Base-by-base conservation (phyloP, 495 filamentous ascomycete genomes). In the Aspergillus affinis region DNA sequence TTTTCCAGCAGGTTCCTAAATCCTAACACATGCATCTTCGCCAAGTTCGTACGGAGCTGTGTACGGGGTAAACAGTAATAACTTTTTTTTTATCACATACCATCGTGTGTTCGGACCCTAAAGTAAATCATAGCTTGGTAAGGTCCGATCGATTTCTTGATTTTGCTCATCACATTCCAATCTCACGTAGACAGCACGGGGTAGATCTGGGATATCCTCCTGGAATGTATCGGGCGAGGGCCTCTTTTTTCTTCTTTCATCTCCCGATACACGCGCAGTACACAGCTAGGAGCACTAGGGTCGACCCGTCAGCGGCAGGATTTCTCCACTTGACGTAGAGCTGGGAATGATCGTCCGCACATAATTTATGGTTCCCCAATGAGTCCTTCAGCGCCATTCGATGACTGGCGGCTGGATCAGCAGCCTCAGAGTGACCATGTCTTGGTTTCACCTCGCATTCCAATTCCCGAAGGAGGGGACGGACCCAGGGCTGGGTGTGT, bases 281-380 rank as follows among this genome's bases (percentile, higher is more conserved):
- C 36, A 41, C 13, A 41, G 13, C 13, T 41, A 41, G 13, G 36
- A 1, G 36, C 36, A 15, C 36, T 41, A 41, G 36, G 36, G 9
- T 41, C 36, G 36, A 41, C 36, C 36, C 36, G 36, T 41, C 36
- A 41, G 36, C 36, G 36, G 36, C 36, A 15, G 36, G 36, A 41
- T 13, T 41, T 53, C 51, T 41, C 51, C 51, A 53, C 51, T 36
- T 12, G 15, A 13, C 15, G 26, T 9, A 36, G 26, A 36, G 26
- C 20, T 12, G 51, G 51, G 21, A 53, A 53, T 10, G 51, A 53
- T 53, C 51, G 27, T 53, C 51, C 3, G 3, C 27, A 41, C 36
- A 41, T 17, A 19, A 36, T 36, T 17, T 41, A 19, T 32, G 51
- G 26, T 20, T 53, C 17, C 6, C 29, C 29, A 32, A 32, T 32